Conservation (phyloP, 768 basidiomycete genomes). For the Mycena haematopus region DNA sequence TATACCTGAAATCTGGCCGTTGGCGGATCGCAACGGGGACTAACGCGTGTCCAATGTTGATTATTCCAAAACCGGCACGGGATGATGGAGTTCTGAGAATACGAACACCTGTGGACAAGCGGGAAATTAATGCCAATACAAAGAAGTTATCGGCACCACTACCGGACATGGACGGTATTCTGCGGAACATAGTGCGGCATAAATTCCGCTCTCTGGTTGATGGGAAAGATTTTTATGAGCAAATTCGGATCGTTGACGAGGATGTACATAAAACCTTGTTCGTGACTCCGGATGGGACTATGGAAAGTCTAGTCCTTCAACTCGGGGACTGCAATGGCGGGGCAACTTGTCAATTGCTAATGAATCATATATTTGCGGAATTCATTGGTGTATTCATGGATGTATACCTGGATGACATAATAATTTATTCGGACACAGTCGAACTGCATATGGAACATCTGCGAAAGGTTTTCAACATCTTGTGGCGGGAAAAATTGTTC, state of each 20-base stretch:
- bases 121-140: slow-evolving; percentile 41
- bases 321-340: slow-evolving; percentile 35
- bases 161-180: slow-evolving; percentile 32
- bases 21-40: slow-evolving; percentile 34
- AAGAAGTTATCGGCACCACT: slow-evolving; percentile 30
- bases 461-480: slow-evolving; percentile 37
- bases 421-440: slow-evolving; percentile 46
- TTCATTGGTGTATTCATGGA: slow-evolving; percentile 43
- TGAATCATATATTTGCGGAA: slow-evolving; percentile 44
- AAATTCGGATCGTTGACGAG: slow-evolving; percentile 39
- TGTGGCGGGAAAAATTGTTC: slow-evolving; percentile 42
- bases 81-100: slow-evolving; percentile 28
- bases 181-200: slow-evolving; percentile 33
- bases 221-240: slow-evolving; percentile 49
- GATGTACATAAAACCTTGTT: slow-evolving; percentile 32
- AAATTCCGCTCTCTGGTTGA: slow-evolving; percentile 39
- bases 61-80: slow-evolving; percentile 34
- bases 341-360: slow-evolving; percentile 44
- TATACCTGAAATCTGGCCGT: slow-evolving; percentile 37
- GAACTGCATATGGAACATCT: slow-evolving; percentile 43
- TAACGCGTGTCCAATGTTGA: slow-evolving; percentile 41
- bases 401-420: slow-evolving; percentile 40
- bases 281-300: slow-evolving; percentile 41
- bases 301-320: slow-evolving; percentile 44
- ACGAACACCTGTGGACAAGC: slow-evolving; percentile 37